Evolutionary conservation across 805 yeast genomes (phyloP).

Genomic region (Torulaspora indica): DNA sequence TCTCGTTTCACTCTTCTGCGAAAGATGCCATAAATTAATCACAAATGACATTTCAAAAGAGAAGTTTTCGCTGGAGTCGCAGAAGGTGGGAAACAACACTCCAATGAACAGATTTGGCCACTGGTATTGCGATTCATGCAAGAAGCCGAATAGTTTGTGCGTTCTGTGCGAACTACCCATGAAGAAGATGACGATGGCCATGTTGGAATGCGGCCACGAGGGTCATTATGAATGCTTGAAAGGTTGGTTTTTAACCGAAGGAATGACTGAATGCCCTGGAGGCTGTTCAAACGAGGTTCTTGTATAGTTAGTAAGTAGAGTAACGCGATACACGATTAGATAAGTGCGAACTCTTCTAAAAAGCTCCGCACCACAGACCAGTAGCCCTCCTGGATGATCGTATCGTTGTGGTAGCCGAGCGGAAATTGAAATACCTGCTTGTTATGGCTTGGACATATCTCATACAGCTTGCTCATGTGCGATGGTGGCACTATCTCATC

Average conservation of each 20-base stretch:
- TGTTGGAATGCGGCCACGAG: slow-evolving; percentile 75
- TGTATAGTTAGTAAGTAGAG: not conserved
- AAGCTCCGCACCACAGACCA: slow-evolving; percentile 68
- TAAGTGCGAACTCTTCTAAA: slow-evolving; percentile 39
- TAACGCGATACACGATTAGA: not conserved
- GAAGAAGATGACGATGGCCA: slow-evolving; percentile 59
- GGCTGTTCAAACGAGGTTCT: slow-evolving; percentile 41
- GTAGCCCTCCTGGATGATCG: slow-evolving; percentile 67
- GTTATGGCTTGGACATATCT: slow-evolving; percentile 44
- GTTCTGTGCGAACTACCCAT: slow-evolving; percentile 73
- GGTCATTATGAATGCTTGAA: slow-evolving; percentile 79
- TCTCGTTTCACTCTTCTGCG: slow-evolving; percentile 54
- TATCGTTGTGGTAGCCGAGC: slow-evolving; percentile 76
- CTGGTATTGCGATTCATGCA: slow-evolving; percentile 83
- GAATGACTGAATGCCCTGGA: slow-evolving; percentile 71
- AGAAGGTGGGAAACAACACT: slow-evolving; percentile 29
- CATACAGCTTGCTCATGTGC: slow-evolving; percentile 64
- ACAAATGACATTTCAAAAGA: slow-evolving; percentile 53
- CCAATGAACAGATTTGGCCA: slow-evolving; percentile 50
- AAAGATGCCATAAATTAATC: slow-evolving; percentile 54
- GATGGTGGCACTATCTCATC: slow-evolving; percentile 92
- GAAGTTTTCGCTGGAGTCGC: slow-evolving; percentile 26
- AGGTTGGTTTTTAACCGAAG: slow-evolving; percentile 67
- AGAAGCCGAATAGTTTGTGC: slow-evolving; percentile 59
- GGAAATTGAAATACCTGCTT: slow-evolving; percentile 55